Evolutionary conservation across 352 stramenopile genomes (phyloP), one percentile per base, ranked within the genome.

Genomic region (Pythium aquatile): DNA sequence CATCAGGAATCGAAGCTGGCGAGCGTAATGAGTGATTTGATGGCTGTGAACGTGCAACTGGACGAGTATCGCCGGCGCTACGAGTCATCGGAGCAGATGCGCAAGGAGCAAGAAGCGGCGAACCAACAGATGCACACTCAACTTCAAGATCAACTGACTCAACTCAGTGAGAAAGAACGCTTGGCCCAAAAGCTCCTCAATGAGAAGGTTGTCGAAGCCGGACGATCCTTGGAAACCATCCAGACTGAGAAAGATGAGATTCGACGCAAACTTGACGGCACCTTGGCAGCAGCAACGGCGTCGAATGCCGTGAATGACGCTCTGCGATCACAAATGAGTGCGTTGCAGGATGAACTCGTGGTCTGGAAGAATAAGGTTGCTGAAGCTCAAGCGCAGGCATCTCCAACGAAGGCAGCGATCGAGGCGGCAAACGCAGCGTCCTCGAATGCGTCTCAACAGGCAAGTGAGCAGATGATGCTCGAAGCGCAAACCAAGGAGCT

Each of bases 401-500:
- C 61, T 48, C 49, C 33, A n/a, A 72, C 65, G 3, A 33, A 56
- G 28, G 58, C 47, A 14, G 48, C 52, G 2, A 52, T 67, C n/a
- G 53, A 66, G 28, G 65, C 33, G 26, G 58, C 53, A 0, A 59
- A 24, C 42, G 54, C 37, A 9, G 47, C 53, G 6, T 35, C 57
- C 10, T 37, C 48, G 5, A 74, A 40, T 16, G 68, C 64, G n/a
- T 51, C 44, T 1, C 44, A 51, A 20, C 70, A 82, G 13, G 76
- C 69, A 14, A 82, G 69, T 47, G 78, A 90, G 55, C 77, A 74
- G 14, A 49, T 91, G 17, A 42, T 91, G 6, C 58, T 93, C 3
- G 84, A 91, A 58, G 79, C 78, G 11, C 84, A 93, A 52, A 90
- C 84, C 0, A 89, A 90, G 20, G 84, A 93, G 35, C 61, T 93